Evolutionary conservation across 179 eudicot genomes (phyloP), one percentile per base, ranked within the genome.

Genomic region (Beta corolliflora): DNA sequence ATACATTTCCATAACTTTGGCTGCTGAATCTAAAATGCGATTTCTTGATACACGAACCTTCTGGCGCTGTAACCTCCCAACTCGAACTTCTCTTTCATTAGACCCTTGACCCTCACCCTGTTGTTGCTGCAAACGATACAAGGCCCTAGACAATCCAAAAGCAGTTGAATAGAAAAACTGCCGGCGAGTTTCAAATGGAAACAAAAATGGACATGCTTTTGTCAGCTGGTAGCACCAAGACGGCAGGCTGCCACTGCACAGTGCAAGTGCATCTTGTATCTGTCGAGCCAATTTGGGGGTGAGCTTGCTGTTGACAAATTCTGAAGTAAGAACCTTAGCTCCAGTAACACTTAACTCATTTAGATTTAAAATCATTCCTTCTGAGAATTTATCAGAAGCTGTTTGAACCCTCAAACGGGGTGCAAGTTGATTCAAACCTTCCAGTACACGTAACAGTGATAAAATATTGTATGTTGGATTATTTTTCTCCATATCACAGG

Each of bases 161-260:
- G 99, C 97, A 74, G 99, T 97, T n/a, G 99, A 97, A 78, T 95
- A 97, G 79, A 97, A 97, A 84, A 93, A 97, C 85, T 95, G 99
- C 23, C 97, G 85, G 29, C 99, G 90, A n/a, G 95, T 97, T 81
- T 95, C 99, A 77, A 97, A 97, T 48, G 99, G 99, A 89, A 95
- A 97, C 89, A 95, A 88, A 84, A 97, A 97, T 3, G 99, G 95
- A 76, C 98, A 97, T 48, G 99, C 91, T 86, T 92, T 97, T n/a
- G 98, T 95, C 86, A 97, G 84, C 86, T 97, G 99, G 84, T 92
- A 91, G 88, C 99, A 97, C 99, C 99, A 97, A 13, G 98, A 89
- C 10, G 99, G 99, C 72, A 97, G 97, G 88, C 97, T 92, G 55
- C 98, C 99, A 88, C 98, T 95, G 81, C 98, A 95, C 52, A 97